Conservation (phyloP, 768 basidiomycete species). For the Cystobasidium onofrii region DNA sequence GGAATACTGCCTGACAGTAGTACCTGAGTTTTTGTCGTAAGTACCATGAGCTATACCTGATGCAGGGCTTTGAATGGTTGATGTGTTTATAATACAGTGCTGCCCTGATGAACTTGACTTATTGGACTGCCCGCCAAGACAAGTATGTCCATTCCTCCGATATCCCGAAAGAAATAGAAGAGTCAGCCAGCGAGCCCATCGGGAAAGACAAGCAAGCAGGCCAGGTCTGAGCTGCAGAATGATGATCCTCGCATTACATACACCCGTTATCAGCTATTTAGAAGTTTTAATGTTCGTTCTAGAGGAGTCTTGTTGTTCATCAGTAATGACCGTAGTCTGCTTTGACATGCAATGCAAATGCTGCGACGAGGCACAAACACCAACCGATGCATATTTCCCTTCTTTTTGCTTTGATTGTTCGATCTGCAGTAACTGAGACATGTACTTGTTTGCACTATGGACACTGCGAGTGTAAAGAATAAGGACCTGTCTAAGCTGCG, state of each 20-base stretch:
- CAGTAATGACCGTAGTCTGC: too few species aligned
- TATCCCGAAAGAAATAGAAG: not conserved
- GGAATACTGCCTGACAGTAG: conserved; percentile 33
- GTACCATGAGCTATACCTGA: not conserved
- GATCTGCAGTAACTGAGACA: too few species aligned
- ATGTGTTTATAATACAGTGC: not conserved
- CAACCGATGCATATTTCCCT: too few species aligned
- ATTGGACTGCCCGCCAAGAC: not conserved
- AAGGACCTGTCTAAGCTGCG: too few species aligned
- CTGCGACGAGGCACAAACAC: too few species aligned
- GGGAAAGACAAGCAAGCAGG: not conserved
- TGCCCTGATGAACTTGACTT: not conserved
- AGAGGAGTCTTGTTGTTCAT: too few species aligned
- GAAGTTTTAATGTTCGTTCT: too few species aligned
- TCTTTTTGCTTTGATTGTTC: too few species aligned
- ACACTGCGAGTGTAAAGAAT: too few species aligned
- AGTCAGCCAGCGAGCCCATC: not conserved
- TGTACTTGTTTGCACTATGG: too few species aligned
- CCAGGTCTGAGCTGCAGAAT: not conserved
- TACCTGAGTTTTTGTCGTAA: conserved; percentile 4
- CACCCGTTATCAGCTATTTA: too few species aligned
- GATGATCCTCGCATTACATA: not conserved
- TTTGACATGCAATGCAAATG: too few species aligned
- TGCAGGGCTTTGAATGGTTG: not conserved
- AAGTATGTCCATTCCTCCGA: not conserved